Percentiles rank a stretch among this genome's conserved stretches.
These are phyloP conservation scores for Chalciporus piperatus DNA, from an alignment of 768 basidiomycete species.

Conservation along the genomic window DNA sequence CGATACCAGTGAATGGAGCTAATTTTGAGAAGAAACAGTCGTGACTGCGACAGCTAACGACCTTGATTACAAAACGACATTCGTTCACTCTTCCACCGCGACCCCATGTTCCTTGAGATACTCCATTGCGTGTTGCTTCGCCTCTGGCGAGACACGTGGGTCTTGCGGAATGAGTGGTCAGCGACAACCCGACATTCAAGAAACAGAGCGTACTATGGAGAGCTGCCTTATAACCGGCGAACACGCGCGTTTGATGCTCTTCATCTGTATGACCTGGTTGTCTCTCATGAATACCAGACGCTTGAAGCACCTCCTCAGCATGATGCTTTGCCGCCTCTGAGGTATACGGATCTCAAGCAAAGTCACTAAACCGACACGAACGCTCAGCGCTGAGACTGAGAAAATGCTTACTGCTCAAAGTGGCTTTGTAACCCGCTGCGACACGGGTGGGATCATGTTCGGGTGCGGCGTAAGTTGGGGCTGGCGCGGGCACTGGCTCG, in stretches of 20 bases:
- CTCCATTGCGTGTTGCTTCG: constrained; percentile 47
- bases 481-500: background rate
- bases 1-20: constrained; percentile 1
- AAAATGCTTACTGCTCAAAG: constrained; percentile 38
- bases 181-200: background rate
- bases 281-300: constrained; percentile 38
- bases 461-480: background rate
- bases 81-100: constrained; percentile 2
- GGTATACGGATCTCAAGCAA: constrained; percentile 38
- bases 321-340: constrained; percentile 51
- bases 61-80: background rate
- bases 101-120: constrained; percentile 34
- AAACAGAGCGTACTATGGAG: constrained; percentile 39
- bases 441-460: constrained; percentile 21
- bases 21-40: too few relatives aligned
- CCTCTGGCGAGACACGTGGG: constrained; percentile 44
- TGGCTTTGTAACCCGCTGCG: constrained; percentile 50
- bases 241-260: constrained; percentile 44
- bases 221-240: constrained; percentile 58
- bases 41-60: too few relatives aligned
- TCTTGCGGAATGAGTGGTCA: constrained; percentile 29
- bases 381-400: background rate
- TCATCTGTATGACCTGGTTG: constrained; percentile 31
- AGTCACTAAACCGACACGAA: background rate
- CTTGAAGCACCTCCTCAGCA: constrained; percentile 51